A percentile compares a stretch with the other conserved stretches of the same genome.
phyloP scores from a whole-genome alignment of 257 asterid genomes.

The Linaria vulgaris region DNA sequence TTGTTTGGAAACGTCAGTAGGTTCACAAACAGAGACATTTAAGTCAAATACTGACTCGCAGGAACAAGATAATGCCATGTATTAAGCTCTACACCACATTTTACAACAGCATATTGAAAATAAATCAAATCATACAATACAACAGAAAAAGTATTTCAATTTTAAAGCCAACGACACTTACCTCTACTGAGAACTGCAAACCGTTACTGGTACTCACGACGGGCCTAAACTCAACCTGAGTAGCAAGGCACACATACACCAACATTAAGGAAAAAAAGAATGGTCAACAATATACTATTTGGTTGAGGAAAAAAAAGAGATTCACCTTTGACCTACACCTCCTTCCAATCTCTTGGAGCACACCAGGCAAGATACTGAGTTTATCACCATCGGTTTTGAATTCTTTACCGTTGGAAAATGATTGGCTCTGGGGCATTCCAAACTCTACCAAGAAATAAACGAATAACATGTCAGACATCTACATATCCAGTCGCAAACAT shows the following conservation, averaged over 20 bases:
- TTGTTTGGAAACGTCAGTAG: background rate
- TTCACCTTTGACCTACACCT: conserved; percentile 85
- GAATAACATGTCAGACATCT: background rate
- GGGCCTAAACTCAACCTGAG: conserved; percentile 85
- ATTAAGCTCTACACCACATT: background rate
- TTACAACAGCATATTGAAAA: conserved; percentile 1
- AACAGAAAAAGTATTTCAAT: background rate
- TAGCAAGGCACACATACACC: conserved; percentile 22
- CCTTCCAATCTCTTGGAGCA: conserved; percentile 88
- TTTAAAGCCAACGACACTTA: conserved; percentile 33
- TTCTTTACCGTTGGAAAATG: conserved; percentile 43
- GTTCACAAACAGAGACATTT: background rate
- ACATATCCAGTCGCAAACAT: background rate
- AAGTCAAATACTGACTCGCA: background rate
- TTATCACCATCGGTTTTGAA: conserved; percentile 59
- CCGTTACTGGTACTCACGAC: conserved; percentile 65
- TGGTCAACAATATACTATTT: background rate
- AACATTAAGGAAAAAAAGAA: background rate
- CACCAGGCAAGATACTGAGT: conserved; percentile 50
- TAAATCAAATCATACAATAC: conserved; percentile 12
- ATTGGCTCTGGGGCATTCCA: conserved; percentile 40
- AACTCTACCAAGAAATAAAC: conserved; percentile 38
- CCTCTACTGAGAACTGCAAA: conserved; percentile 88
- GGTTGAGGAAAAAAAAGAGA: conserved; percentile 10
- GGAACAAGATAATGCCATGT: background rate